Evolutionary conservation across 148 eudicot species (phyloP).

Genomic region (Chenopodium suecicum): DNA sequence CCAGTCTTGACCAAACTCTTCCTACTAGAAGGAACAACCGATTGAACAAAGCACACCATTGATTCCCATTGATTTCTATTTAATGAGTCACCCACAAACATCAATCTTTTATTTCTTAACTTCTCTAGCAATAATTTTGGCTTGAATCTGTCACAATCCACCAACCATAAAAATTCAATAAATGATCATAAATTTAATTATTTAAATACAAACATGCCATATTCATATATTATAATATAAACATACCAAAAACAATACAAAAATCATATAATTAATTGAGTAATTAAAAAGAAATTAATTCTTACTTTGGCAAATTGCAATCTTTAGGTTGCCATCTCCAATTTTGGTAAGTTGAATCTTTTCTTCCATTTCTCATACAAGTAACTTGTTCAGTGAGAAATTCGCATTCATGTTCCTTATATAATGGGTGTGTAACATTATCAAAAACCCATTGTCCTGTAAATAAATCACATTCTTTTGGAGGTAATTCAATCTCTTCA

Average conservation of each 20-base stretch:
- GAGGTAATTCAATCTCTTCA: slow-evolving; percentile 56
- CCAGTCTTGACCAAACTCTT: slow-evolving; percentile 73
- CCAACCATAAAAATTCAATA: neutral
- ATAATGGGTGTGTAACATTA: slow-evolving; percentile 65
- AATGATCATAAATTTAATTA: neutral
- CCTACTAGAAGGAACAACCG: slow-evolving; percentile 57
- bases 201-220: neutral
- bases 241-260: neutral
- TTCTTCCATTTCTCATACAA: slow-evolving; percentile 84
- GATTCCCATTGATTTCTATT: slow-evolving; percentile 97
- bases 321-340: slow-evolving; percentile 99
- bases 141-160: slow-evolving; percentile 49
- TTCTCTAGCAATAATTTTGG: slow-evolving; percentile 80
- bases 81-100: slow-evolving; percentile 97
- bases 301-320: slow-evolving; percentile 81
- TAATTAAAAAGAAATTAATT: neutral
- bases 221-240: no score
- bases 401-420: slow-evolving; percentile 74
- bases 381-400: slow-evolving; percentile 82
- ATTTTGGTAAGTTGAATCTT: slow-evolving; percentile 63
- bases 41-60: slow-evolving; percentile 89
- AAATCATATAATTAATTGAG: slow-evolving; percentile 21
- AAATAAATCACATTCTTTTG: slow-evolving; percentile 77
- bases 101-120: slow-evolving; percentile 78
- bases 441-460: slow-evolving; percentile 86